Conservation (phyloP, 2,329 filamentous ascomycete species). For the Fusarium sp. region DNA sequence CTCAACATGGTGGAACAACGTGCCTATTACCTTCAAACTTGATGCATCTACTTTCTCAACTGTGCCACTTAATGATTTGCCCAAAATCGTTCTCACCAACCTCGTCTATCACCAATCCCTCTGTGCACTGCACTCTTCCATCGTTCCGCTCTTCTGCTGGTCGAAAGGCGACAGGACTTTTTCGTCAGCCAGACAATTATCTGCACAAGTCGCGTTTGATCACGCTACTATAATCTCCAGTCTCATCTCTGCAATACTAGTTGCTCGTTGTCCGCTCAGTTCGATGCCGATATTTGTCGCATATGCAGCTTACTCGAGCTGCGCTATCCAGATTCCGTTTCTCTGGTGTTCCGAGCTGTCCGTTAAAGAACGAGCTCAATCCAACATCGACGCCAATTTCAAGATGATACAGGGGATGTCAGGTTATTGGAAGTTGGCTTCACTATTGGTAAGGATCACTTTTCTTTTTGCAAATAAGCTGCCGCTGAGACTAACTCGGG, state of each 20-base stretch:
- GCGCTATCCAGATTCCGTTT: not conserved
- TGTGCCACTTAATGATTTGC: accelerated
- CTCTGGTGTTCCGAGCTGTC: not conserved
- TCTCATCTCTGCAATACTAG: accelerated
- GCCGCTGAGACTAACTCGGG: accelerated
- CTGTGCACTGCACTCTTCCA: not conserved
- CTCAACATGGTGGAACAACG: not conserved
- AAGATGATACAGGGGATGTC: not conserved
- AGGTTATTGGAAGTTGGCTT: not conserved
- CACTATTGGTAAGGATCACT: not conserved
- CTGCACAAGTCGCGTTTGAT: not conserved
- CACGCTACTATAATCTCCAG: not conserved
- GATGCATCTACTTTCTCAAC: accelerated
- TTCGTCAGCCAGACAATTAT: not conserved
- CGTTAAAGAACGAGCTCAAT: not conserved
- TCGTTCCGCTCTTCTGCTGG: slow-evolving; percentile 7
- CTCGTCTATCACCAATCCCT: slow-evolving; percentile 7
- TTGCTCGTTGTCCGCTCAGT: accelerated
- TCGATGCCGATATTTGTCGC: slow-evolving; percentile 4
- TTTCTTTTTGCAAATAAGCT: accelerated
- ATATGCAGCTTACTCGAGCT: not conserved
- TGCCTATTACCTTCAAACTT: accelerated
- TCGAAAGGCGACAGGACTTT: not conserved
- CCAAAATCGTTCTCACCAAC: not conserved
- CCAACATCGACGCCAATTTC: not conserved